A percentile compares a stretch with the other conserved stretches of the same genome.
Evolutionary conservation across 352 stramenopile species (phyloP).

Genomic region (Stephanocyclus meneghinianus): DNA sequence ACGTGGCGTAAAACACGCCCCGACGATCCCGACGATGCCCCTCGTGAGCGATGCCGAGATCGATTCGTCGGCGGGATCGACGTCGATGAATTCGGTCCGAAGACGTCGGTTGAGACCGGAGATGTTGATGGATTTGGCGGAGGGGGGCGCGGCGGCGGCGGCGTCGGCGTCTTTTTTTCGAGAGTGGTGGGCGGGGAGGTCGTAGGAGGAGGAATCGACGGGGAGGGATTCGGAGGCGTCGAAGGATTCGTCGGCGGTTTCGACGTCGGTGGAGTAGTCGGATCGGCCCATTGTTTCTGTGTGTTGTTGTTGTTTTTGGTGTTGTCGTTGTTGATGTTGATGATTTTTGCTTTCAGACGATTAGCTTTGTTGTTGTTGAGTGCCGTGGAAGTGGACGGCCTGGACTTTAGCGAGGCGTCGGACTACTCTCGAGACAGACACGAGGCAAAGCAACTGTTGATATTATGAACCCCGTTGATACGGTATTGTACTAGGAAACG

Average conservation of each 20-base stretch:
- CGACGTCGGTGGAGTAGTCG: slow-evolving; percentile 16
- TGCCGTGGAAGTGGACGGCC: too few species aligned
- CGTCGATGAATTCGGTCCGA: slow-evolving; percentile 59
- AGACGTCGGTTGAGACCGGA: slow-evolving; percentile 61
- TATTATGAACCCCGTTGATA: too few species aligned
- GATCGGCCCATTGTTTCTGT: slow-evolving; percentile 11
- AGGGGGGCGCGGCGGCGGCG: neutral
- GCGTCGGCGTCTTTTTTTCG: neutral
- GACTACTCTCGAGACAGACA: too few species aligned
- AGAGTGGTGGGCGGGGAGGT: neutral
- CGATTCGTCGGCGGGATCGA: slow-evolving; percentile 46
- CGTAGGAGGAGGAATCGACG: neutral
- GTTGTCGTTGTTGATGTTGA: neutral
- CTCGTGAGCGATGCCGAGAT: slow-evolving; percentile 45
- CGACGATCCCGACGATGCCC: slow-evolving; percentile 50
- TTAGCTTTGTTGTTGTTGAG: too few species aligned
- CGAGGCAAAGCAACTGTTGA: too few species aligned
- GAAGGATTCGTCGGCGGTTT: slow-evolving; percentile 14
- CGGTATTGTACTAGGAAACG: too few species aligned
- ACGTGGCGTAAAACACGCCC: slow-evolving; percentile 57
- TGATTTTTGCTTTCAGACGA: neutral
- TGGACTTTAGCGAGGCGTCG: too few species aligned
- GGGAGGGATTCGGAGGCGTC: slow-evolving; percentile 12
- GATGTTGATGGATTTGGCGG: slow-evolving; percentile 12
- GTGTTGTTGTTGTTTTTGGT: neutral